phyloP scores from a whole-genome alignment of 805 yeast genomes.

The Suhomyces tanzawaensis region DNA sequence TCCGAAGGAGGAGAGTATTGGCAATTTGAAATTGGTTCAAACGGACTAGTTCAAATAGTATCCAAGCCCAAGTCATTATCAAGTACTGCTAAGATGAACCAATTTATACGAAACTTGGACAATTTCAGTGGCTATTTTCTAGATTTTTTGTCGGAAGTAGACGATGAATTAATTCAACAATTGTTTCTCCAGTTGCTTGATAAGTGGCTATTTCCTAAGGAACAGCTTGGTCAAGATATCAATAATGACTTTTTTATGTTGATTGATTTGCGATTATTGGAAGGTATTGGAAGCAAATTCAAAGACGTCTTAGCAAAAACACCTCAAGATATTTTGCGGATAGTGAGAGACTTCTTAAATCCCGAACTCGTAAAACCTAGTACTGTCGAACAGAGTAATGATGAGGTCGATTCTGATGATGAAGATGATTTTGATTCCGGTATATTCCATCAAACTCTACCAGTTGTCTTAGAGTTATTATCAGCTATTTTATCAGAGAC shows the following conservation, averaged over 20 bases:
- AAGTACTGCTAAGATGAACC: slow-evolving; percentile 19
- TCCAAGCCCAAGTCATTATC: slow-evolving; percentile 3
- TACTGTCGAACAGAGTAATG: slow-evolving; percentile 12
- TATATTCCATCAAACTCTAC: slow-evolving; percentile 17
- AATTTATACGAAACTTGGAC: slow-evolving; percentile 31
- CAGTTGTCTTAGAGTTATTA: slow-evolving; percentile 33
- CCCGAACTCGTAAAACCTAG: slow-evolving; percentile 23
- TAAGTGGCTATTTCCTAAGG: slow-evolving; percentile 54
- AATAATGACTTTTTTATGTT: slow-evolving; percentile 54
- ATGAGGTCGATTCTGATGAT: slow-evolving; percentile 26
- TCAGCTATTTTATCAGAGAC: slow-evolving; percentile 37
- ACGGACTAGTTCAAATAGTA: slow-evolving; percentile 33
- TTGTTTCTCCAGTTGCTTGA: slow-evolving; percentile 53
- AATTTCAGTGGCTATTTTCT: slow-evolving; percentile 25
- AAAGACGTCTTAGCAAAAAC: slow-evolving; percentile 55
- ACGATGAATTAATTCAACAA: slow-evolving; percentile 44
- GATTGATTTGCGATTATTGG: slow-evolving; percentile 62
- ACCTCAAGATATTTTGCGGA: slow-evolving; percentile 54
- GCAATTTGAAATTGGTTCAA: slow-evolving; percentile 43
- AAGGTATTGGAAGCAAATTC: slow-evolving; percentile 55
- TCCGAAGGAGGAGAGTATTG: slow-evolving; percentile 32
- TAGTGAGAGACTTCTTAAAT: slow-evolving; percentile 30
- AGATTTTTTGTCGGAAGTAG: slow-evolving; percentile 47
- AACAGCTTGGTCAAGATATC: slow-evolving; percentile 19
- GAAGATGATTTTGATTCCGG: slow-evolving; percentile 27